Base-by-base conservation (phyloP, 2,329 filamentous ascomycete species). In the Ophiostoma ulmi region DNA sequence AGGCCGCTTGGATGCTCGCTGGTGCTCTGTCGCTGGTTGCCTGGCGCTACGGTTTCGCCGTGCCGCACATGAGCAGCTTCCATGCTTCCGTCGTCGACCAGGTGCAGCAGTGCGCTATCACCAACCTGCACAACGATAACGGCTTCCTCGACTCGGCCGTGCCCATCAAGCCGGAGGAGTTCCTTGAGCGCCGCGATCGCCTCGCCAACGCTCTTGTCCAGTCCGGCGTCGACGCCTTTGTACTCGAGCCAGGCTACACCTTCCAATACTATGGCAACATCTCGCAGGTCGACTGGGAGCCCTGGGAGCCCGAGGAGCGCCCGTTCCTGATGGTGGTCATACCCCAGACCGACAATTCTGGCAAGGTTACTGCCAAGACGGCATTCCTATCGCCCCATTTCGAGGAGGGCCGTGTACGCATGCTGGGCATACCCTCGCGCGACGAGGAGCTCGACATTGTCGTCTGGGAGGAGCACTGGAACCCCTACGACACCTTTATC, bases 211-310 rank as follows among this genome's bases (percentile, higher is more conserved):
- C 65, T 5, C 65, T 67, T 22, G 65, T 48, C 4, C 38, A 67
- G 38, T 67, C 65, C 2, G 65, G 65, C 39, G 65, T 20, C 65
- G 65, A 67, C 39, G 65, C 65, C n/a, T 67, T 67, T 67, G 65
- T 67, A 39, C 65, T 67, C 2, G 65, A 67, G 65, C 65, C 65
- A 0, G 65, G 65, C 38, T 67, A 67, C 38, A 67, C 65, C 5
- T 67, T 67, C 39, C 65, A 67, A 39, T 67, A 67, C 65, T 67
- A 67, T 14, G 65, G 65, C 38, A 67, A 67, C 65, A 67, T 67
- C 65, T 67, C 65, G 36, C 65, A 67, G 22, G 65, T 67, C 22
- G 65, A 67, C 65, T 67, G 65, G 65, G 65, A 67, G 65, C 65
- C 65, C n/a, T 67, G 65, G 65, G 65, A 67, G 65, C 65, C 65